Base-by-base conservation (phyloP, 768 basidiomycete species). In the Calocera cornea region DNA sequence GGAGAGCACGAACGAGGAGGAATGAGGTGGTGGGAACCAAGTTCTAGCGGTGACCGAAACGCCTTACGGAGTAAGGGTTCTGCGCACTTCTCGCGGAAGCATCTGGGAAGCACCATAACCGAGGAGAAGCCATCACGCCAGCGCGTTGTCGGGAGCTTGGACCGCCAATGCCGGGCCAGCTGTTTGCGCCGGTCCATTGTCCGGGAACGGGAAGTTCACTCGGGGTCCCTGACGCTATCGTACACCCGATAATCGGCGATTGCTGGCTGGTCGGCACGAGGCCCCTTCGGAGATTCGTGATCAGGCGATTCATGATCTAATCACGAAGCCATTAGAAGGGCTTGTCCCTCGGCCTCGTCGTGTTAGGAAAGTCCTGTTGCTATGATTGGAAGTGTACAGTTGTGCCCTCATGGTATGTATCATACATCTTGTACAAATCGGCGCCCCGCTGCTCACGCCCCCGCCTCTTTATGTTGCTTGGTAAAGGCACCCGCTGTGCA, bases 341-440 rank as follows among this genome's bases (percentile, higher is more conserved):
- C 10, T 2, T 60, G 24, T 33, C 31, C 27, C 14, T 29, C 54
- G 54, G 54, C 31, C 54, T 16, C 27, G 31, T 11, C 31, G 24
- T 60, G 54, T 60, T 29, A 29, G 54, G 54, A 60, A 60, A 60
- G 27, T 60, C 54, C 31, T 60, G 54, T 60, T 60, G 54, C 54
- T 60, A 60, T 60, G 54, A 27, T 60, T 60, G 54, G 54, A 11
- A 60, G 5, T 60, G 54, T 60, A 60, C 54, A 60, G 14, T 60
- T 60, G 54, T 60, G 54, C 31, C 54, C 54, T 60, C 54, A 31
- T 31, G 54, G 54, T 60, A 60, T 5, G 54, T 60, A 60, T 5
- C 54, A 11, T 60, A 60, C 54, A 60, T 27, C 5, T 19, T 33
- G 10, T 16, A 60, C 54, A 60, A 29, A 60, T 60, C 54, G 54